These are phyloP conservation scores for Penicillium diatomitis DNA, from an alignment of 495 filamentous ascomycete species.

Conservation along the genomic window DNA sequence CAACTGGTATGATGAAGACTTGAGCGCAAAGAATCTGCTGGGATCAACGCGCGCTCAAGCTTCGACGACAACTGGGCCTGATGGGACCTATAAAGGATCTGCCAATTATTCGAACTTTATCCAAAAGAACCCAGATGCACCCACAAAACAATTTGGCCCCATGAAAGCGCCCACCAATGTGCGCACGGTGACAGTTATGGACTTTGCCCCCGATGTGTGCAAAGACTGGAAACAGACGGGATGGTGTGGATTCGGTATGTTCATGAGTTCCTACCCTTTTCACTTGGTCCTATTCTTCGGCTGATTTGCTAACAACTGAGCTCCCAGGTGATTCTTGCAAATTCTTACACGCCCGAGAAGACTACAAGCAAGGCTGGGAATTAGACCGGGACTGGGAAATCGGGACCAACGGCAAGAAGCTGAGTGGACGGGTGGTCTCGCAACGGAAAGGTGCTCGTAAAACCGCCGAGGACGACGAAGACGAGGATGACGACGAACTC, in stretches of 20 bases:
- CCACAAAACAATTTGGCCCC: slow-evolving; percentile 64
- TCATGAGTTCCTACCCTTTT: slow-evolving; percentile 46
- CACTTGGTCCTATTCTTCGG: neutral
- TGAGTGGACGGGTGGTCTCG: slow-evolving; percentile 53
- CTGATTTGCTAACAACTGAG: too few species aligned
- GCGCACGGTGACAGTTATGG: slow-evolving; percentile 79
- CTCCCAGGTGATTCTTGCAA: slow-evolving; percentile 59
- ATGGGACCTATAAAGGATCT: slow-evolving; percentile 70
- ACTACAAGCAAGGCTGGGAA: slow-evolving; percentile 92
- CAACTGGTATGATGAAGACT: slow-evolving; percentile 74
- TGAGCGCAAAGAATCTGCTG: slow-evolving; percentile 53
- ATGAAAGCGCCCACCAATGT: slow-evolving; percentile 86
- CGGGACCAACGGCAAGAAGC: slow-evolving; percentile 63
- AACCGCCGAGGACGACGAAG: slow-evolving; percentile 36
- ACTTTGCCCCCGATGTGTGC: slow-evolving; percentile 90
- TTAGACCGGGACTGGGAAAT: slow-evolving; percentile 90
- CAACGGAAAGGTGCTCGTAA: slow-evolving; percentile 40
- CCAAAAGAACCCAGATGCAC: slow-evolving; percentile 73
- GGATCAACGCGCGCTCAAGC: slow-evolving; percentile 47
- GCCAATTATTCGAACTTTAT: slow-evolving; percentile 67
- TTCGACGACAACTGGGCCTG: slow-evolving; percentile 21
- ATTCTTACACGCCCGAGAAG: slow-evolving; percentile 77
- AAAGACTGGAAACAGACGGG: slow-evolving; percentile 93
- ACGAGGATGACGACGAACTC: slow-evolving; percentile 61
- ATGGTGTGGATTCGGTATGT: slow-evolving; percentile 8